A percentile compares a stretch with the other conserved stretches of the same genome.
These are phyloP conservation scores for Afroboletus lepidellus DNA, from an alignment of 1,284 basidiomycete genomes.

Conservation along the genomic window DNA sequence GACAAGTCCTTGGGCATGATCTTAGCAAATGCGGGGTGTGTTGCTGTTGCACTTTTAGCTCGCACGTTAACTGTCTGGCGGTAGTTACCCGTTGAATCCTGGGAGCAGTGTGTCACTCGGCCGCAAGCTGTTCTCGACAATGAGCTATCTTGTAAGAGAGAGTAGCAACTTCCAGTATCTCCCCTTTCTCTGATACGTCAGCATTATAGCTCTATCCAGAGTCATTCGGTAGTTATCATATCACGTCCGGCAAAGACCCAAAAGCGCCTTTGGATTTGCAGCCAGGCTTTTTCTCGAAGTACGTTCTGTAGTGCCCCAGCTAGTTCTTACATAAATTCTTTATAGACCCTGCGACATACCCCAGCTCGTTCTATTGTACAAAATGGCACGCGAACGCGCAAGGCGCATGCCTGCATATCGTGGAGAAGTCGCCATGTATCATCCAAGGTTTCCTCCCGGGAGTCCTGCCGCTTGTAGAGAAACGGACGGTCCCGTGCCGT, in stretches of 20 bases:
- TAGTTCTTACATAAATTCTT: no score
- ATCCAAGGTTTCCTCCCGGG: slow-evolving; percentile 50
- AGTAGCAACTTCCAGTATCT: rapidly evolving
- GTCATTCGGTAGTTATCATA: slow-evolving; percentile 30
- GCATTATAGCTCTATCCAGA: slow-evolving; percentile 29
- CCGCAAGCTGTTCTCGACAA: slow-evolving; percentile 8
- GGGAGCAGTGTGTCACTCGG: neutral
- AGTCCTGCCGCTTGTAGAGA: slow-evolving; percentile 43
- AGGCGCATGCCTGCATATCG: slow-evolving; percentile 57
- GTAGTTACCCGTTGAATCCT: slow-evolving; percentile 8
- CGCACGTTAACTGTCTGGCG: neutral
- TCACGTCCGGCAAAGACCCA: slow-evolving; percentile 26
- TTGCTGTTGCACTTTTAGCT: neutral
- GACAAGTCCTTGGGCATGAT: slow-evolving; percentile 8
- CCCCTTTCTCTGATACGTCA: slow-evolving; percentile 1
- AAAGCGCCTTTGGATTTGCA: slow-evolving; percentile 25
- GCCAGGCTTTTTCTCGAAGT: slow-evolving; percentile 14
- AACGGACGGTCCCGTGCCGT: slow-evolving; percentile 37
- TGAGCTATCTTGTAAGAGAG: slow-evolving; percentile 19
- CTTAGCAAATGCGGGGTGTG: slow-evolving; percentile 1
- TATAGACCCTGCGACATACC: slow-evolving; percentile 15
- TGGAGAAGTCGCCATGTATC: slow-evolving; percentile 45
- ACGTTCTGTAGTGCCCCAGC: neutral
- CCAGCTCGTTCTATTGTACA: slow-evolving; percentile 17
- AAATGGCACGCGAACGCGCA: slow-evolving; percentile 20